These are phyloP conservation scores for Neonectria faginata DNA, from an alignment of 2,329 filamentous ascomycete species.

Conservation along the genomic window DNA sequence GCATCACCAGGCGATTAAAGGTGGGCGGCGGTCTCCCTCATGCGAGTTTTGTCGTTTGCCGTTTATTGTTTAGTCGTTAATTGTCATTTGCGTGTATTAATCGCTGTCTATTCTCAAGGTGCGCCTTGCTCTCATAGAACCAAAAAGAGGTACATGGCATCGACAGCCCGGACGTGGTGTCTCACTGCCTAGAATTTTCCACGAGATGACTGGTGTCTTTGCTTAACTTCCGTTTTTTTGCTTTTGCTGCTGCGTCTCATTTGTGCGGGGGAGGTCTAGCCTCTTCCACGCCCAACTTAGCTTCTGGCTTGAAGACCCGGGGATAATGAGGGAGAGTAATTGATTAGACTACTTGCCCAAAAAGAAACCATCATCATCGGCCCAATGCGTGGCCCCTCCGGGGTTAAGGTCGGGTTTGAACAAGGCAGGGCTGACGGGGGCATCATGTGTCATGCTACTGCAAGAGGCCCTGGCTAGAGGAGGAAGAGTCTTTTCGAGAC, in stretches of 20 bases:
- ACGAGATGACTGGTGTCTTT: not conserved
- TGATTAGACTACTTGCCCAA: too few species aligned
- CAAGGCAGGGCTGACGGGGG: not conserved
- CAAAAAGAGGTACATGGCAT: not conserved
- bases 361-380: not conserved
- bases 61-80: not conserved
- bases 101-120: not conserved
- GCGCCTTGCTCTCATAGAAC: not conserved
- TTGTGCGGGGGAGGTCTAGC: not conserved
- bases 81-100: not conserved
- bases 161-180: not conserved
- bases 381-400: not conserved
- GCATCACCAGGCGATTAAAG: slow-evolving; percentile 28
- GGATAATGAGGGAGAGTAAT: too few species aligned
- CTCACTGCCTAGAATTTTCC: not conserved
- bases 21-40: slow-evolving; percentile 10
- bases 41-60: slow-evolving; percentile 1
- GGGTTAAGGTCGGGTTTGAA: slow-evolving; percentile 1
- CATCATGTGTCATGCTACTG: not conserved
- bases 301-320: not conserved
- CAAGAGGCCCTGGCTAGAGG: not conserved
- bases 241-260: not conserved
- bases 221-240: not conserved
- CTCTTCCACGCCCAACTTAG: not conserved
- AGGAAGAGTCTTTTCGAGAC: too few species aligned